Conservation (phyloP, 345 rosid species). For the Citrus unshiu region DNA sequence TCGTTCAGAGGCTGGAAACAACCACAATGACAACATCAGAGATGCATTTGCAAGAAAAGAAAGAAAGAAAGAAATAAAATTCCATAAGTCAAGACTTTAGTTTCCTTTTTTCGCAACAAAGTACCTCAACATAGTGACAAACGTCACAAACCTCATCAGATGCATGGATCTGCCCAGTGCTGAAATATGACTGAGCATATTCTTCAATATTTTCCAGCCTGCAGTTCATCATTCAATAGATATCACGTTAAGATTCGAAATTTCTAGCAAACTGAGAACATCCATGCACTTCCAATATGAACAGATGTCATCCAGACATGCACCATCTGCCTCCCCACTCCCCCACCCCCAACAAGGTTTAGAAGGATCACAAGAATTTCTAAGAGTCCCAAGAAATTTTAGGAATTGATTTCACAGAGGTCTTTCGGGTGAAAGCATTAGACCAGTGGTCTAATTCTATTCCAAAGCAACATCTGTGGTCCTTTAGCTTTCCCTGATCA, state of each 20-base stretch:
- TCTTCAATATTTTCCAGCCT: constrained; percentile 81
- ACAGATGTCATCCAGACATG: background rate
- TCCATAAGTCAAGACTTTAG: background rate
- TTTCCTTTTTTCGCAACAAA: constrained; percentile 1
- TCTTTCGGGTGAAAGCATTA: background rate
- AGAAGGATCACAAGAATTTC: background rate
- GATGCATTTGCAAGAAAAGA: background rate
- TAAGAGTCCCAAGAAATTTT: background rate
- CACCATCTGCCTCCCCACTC: background rate
- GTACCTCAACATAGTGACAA: constrained; percentile 23
- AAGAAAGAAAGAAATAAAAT: too few species aligned
- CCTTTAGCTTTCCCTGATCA: background rate
- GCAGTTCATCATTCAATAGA: constrained; percentile 20
- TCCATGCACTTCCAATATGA: background rate
- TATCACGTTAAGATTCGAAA: background rate
- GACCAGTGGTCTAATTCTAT: background rate
- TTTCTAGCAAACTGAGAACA: background rate
- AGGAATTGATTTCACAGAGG: background rate
- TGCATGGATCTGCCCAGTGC: constrained; percentile 62
- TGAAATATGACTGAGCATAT: constrained; percentile 72
- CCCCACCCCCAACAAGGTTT: background rate
- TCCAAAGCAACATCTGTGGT: background rate
- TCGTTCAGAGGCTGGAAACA: constrained; percentile 24
- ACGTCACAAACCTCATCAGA: constrained; percentile 42
- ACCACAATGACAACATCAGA: constrained; percentile 2